Base-by-base conservation (phyloP, 495 filamentous ascomycete species). In the Aeminium ludgeri region DNA sequence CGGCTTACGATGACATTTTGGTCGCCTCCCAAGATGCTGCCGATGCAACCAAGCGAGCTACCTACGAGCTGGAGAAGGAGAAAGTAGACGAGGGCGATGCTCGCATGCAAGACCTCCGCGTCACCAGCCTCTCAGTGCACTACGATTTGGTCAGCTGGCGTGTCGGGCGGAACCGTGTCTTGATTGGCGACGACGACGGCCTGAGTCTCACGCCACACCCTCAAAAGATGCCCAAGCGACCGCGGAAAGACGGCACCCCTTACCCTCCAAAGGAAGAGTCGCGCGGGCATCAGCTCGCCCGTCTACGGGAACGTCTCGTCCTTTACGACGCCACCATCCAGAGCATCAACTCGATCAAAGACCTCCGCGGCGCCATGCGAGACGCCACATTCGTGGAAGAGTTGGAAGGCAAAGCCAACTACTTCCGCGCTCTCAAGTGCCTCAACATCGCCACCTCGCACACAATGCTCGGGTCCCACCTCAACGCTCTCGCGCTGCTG, bases 101-200 rank as follows among this genome's bases (percentile, higher is more conserved):
- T 36, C 72, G 85, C 33, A 81, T 96, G 79, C 91, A 99, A 59
- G 77, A 82, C 43, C 65, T 99, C 31, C 86, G 93, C 38, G 80
- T 96, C 44, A 93, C 86, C 5, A 76, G 80, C 16, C 92, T 91
- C 0, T 82, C 86, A 1, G 82, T 95, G 20, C 91, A 91, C 57
- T 96, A 87, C 55, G 78, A 77, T 48, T 70, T 95, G 57, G 76
- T 99, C 34, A 83, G 82, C 53, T 96, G 87, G 91, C 71, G 89
- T 52, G 78, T 95, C 45, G 91, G 86, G 28, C 76, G 91, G 31
- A 96, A 99, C 55, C 70, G 89, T 37, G 78, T 91, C 0, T 64
- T 99, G 25, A 80, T 82, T 41, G 86, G 86, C 27, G 66, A 78
- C 41, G 83, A 94, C 49, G 84, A 95, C 51, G 86, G 84, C 5